Percentiles rank a stretch among this genome's conserved stretches.
Evolutionary conservation across 176 grass and related monocot species (phyloP).

Genomic region (Cenchrus americanus): DNA sequence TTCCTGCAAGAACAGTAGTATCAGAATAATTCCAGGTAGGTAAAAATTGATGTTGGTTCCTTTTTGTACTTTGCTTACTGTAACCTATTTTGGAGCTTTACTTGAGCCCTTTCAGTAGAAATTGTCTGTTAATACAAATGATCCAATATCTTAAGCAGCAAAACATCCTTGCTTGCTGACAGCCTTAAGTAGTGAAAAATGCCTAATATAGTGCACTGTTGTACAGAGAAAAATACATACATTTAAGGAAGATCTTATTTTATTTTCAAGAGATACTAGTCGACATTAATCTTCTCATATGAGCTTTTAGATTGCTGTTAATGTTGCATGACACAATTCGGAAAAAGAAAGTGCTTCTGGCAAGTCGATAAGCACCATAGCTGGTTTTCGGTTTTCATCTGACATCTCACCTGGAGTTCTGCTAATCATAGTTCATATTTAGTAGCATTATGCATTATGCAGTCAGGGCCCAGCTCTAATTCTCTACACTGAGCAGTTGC

Average conservation of each 20-base stretch:
- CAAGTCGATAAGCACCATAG: neutral
- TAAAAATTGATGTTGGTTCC: neutral
- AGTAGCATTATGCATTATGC: conserved; percentile 13
- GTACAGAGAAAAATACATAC: neutral
- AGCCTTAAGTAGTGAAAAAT: conserved; percentile 30
- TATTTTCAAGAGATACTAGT: conserved; percentile 26
- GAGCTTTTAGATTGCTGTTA: conserved; percentile 28
- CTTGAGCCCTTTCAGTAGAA: neutral
- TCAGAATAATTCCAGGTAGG: neutral
- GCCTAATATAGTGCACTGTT: neutral
- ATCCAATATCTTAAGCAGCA: conserved; percentile 29
- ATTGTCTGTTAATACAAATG: neutral
- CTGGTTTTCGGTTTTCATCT: conserved; percentile 16
- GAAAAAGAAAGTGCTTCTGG: neutral
- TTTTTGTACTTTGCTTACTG: neutral
- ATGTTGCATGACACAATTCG: neutral
- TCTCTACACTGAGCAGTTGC: neutral
- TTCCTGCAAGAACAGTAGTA: conserved; percentile 15
- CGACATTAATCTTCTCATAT: neutral
- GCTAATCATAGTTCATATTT: conserved; percentile 27
- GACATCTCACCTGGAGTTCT: conserved; percentile 23
- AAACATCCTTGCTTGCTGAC: conserved; percentile 5
- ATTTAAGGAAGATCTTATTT: conserved; percentile 17
- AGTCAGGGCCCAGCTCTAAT: conserved; percentile 20
- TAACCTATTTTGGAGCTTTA: conserved; percentile 10